Evolutionary conservation across 495 filamentous ascomycete species (phyloP), one percentile per base, ranked within the genome.

Genomic region (Aspergillus heteromorphus): DNA sequence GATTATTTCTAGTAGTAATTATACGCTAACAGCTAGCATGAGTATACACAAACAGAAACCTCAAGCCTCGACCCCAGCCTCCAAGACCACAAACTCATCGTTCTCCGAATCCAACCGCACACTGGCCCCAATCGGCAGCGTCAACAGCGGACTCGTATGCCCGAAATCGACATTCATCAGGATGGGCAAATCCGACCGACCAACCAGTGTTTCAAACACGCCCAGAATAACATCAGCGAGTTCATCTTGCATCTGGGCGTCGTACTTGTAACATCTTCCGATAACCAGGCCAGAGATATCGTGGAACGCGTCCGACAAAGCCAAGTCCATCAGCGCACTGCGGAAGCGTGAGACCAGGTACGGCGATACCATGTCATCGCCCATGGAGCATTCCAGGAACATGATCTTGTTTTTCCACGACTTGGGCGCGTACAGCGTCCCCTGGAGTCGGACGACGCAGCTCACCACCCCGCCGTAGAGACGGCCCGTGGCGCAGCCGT

Each of bases 111-210:
- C 43, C 43, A 45, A 27, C 43, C 43, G 6, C 21, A 27, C 43
- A 6, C 43, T 45, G 5, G 43, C 43, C 20, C 43, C 43, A 45
- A 45, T 16, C 21, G 43, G 43, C 20, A 45, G 21, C 9, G 43
- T 45, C 21, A 45, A 27, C 1, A 45, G 27, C 10, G 43, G 43
- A 45, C 43, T 45, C 16, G 43, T 45, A 45, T 45, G 43, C 5
- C 43, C 43, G 10, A 45, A 21, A 45, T 45, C 43, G 5, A 45
- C 43, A 45, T 45, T 45, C 43, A 45, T 45, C 43, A 45, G 18
- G 20, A 45, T 27, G 0, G 43, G 43, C 19, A 45, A 5, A 6
- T 45, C 43, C 21, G n/a, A n/a, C 2, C 43, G 6, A 1, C 43
- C 20, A 3, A 45, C 43, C 19, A 45, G 14, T 21, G n/a, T 6